These are phyloP conservation scores for Cicer judaicum DNA, from an alignment of 306 rosid genomes.

Conservation along the genomic window DNA sequence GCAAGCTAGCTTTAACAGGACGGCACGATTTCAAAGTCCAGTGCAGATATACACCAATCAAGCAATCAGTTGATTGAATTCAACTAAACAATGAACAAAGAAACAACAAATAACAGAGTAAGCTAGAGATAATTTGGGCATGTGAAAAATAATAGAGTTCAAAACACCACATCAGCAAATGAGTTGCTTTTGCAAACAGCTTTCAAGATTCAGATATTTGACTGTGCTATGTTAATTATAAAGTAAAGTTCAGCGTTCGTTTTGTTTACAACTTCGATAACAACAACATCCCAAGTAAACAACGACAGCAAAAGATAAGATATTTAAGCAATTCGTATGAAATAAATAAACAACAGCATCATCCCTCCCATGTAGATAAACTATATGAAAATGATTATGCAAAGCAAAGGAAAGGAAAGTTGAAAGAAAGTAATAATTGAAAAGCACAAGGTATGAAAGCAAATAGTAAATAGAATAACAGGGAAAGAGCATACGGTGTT, in stretches of 20 bases:
- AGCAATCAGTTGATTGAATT: slow-evolving; percentile 15
- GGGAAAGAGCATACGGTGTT: slow-evolving; percentile 49
- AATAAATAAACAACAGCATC: no score
- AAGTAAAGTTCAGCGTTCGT: neutral
- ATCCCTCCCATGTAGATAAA: neutral
- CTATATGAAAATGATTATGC: neutral
- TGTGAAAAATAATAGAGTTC: neutral
- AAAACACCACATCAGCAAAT: slow-evolving; percentile 20
- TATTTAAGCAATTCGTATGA: neutral
- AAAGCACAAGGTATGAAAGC: neutral
- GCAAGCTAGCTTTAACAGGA: slow-evolving; percentile 31
- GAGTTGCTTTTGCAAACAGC: neutral
- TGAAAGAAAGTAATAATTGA: slow-evolving; percentile 26
- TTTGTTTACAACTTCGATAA: neutral
- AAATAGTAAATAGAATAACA: neutral
- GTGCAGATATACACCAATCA: slow-evolving; percentile 19
- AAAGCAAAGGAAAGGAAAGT: neutral
- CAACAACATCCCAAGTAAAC: slow-evolving; percentile 9
- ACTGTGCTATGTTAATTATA: neutral
- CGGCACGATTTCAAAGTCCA: slow-evolving; percentile 24
- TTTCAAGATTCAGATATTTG: slow-evolving; percentile 2
- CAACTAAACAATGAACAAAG: slow-evolving; percentile 12
- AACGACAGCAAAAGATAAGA: neutral
- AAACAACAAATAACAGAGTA: neutral
- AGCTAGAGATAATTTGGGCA: neutral